Evolutionary conservation across 164 flowering plant genomes (phyloP).

Genomic region (Nelumbo lutea): DNA sequence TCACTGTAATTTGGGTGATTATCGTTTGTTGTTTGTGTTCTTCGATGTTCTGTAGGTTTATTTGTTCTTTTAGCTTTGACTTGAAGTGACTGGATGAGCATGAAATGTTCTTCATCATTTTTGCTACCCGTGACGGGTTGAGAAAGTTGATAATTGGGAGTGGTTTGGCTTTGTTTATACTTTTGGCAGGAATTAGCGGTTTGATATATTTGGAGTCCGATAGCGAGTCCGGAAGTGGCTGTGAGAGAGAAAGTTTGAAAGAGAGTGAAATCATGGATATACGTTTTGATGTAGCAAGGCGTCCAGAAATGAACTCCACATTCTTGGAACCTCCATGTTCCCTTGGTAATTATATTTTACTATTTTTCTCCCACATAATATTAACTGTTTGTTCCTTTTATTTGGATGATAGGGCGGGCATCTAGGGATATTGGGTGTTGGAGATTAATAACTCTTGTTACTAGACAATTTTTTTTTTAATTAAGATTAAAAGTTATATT

Average conservation of each 20-base stretch:
- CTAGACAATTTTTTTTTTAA: background rate
- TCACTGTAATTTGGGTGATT: background rate
- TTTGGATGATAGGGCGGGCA: too few species aligned
- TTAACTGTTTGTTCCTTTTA: too few species aligned
- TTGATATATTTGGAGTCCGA: constrained; percentile 65
- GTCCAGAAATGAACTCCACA: constrained; percentile 14
- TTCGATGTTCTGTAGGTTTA: too few species aligned
- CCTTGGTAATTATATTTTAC: constrained; percentile 10
- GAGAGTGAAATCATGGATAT: constrained; percentile 19
- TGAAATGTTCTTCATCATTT: too few species aligned
- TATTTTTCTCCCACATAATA: background rate
- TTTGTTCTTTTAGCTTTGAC: too few species aligned
- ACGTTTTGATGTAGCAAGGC: constrained; percentile 15
- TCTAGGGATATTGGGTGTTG: background rate
- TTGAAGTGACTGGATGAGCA: too few species aligned
- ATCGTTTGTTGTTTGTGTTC: background rate
- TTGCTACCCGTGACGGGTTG: too few species aligned
- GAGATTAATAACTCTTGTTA: background rate
- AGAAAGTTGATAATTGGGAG: background rate
- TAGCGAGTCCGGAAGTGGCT: constrained; percentile 41
- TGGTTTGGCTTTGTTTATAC: background rate
- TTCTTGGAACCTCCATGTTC: constrained; percentile 14
- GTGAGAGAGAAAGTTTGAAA: constrained; percentile 15
- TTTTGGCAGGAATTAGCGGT: constrained; percentile 34
- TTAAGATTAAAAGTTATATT: background rate